Percentiles rank a stretch among this genome's conserved stretches.
Evolutionary conservation across 306 rosid species (phyloP).

Genomic region (Lathyrus tuberosus): DNA sequence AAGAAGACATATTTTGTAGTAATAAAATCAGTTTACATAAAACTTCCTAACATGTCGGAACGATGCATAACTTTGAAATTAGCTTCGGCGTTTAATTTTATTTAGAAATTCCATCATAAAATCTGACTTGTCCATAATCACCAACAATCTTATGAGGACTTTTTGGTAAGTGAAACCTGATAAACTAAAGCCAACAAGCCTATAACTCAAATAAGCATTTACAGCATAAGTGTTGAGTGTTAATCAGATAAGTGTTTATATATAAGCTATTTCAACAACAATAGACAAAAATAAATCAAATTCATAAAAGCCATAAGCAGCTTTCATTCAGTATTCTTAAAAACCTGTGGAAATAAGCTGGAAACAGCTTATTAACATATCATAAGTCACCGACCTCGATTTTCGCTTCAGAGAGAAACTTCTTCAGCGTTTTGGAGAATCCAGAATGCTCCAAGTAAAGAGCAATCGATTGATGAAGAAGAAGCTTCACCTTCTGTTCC

Average conservation of each 20-base stretch:
- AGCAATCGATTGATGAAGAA: conserved; percentile 67
- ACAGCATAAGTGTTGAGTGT: neutral
- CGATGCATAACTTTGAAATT: neutral
- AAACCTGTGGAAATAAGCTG: neutral
- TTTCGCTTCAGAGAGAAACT: conserved; percentile 66
- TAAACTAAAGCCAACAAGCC: neutral
- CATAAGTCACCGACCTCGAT: conserved; percentile 44
- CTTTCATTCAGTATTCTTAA: neutral
- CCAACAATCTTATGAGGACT: neutral
- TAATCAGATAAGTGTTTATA: neutral
- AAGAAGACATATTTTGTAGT: neutral
- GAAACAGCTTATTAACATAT: neutral
- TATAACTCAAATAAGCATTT: neutral
- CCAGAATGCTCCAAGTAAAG: conserved; percentile 57
- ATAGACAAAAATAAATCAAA: neutral
- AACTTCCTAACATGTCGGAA: no score
- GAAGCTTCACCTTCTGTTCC: conserved; percentile 42
- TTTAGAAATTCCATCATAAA: neutral
- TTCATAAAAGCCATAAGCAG: neutral
- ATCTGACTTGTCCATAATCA: neutral
- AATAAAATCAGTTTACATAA: neutral
- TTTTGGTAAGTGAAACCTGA: neutral
- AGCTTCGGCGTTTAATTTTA: neutral
- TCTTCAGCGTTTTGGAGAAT: conserved; percentile 73
- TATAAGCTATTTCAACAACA: neutral